These are phyloP conservation scores for Aspergillus clavatus DNA, from an alignment of 2,329 filamentous ascomycete species.

Conservation along the genomic window DNA sequence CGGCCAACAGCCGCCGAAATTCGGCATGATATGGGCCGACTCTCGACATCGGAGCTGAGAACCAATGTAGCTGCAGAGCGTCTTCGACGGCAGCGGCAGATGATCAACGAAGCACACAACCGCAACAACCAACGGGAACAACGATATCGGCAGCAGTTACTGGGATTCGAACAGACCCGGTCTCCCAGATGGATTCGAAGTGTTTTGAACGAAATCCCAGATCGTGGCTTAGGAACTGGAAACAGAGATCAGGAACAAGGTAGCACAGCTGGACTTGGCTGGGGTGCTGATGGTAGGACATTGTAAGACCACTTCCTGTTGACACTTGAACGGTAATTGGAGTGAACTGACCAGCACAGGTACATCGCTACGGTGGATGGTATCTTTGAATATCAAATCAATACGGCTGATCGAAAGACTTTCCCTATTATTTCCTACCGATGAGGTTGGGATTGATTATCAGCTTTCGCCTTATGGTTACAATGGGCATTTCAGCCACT, in stretches of 20 bases:
- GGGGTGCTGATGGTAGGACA: constrained; percentile 43
- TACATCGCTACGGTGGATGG: constrained; percentile 47
- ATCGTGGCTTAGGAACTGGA: constrained; percentile 27
- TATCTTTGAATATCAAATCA: constrained; percentile 46
- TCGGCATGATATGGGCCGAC: constrained; percentile 25
- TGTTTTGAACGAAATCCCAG: constrained; percentile 33
- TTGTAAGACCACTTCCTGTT: constrained; percentile 34
- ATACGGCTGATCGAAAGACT: constrained; percentile 45
- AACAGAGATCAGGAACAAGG: constrained; percentile 35
- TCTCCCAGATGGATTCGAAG: constrained; percentile 37
- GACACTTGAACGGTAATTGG: not conserved
- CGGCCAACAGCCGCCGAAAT: constrained; percentile 27
- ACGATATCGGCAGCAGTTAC: constrained; percentile 31
- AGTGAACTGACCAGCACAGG: constrained; percentile 24
- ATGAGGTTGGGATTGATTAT: constrained; percentile 18
- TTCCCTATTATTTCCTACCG: constrained; percentile 43
- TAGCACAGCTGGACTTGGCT: constrained; percentile 45
- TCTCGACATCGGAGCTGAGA: constrained; percentile 32
- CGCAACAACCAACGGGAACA: constrained; percentile 28
- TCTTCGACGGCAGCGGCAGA: constrained; percentile 35
- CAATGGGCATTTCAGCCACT: too few species aligned
- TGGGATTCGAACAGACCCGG: constrained; percentile 32
- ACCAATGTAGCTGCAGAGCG: constrained; percentile 38
- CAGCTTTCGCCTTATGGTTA: too few species aligned
- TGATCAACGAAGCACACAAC: constrained; percentile 31